Base-by-base conservation (phyloP, 768 basidiomycete species). In the Psilocybe cubensis region DNA sequence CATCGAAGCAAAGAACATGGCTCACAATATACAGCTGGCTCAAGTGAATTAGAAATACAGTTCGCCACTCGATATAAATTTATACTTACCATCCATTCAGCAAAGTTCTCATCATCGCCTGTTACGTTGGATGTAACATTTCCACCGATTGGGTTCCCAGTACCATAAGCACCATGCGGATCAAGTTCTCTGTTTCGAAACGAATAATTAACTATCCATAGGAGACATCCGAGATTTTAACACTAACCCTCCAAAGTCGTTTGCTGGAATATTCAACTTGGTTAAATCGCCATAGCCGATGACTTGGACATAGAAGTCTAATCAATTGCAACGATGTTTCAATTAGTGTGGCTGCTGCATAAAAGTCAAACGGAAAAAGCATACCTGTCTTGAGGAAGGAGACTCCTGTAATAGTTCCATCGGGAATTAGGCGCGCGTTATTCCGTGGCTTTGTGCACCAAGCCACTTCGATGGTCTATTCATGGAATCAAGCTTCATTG, bases 361-460 rank as follows among this genome's bases (percentile, higher is more conserved):
- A 24, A 20, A 27, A 6, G 10, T 4, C 44, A 18, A 24, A 21
- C 11, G 23, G 21, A 44, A 21, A 17, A 23, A 5, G 49, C 62
- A 10, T 31, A 74, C 75, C 72, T 27, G 76, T 79, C 60, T 76
- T 77, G 25, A 79, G 62, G 66, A 79, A 73, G 3, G 74, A 72
- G 27, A 77, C 74, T 25, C 76, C 78, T 11, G 70, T 74, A 42
- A 80, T 59, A 0, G 73, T 74, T 23, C 76, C 77, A 55, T 80
- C 78, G 0, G 79, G 79, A 57, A 80, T 79, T 12, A 79, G 64
- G 25, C 79, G 73, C 3, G 78, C 78, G 35, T 78, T 74, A 63
- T 80, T 80, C 43, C 78, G 72, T 7, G 69, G 72, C 57, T 76
- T 60, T 3, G 75, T 76, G 54, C 79, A 80, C 78, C 78, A 80